These are phyloP conservation scores for Misopates orontium DNA, from an alignment of 257 asterid species.

Conservation along the genomic window DNA sequence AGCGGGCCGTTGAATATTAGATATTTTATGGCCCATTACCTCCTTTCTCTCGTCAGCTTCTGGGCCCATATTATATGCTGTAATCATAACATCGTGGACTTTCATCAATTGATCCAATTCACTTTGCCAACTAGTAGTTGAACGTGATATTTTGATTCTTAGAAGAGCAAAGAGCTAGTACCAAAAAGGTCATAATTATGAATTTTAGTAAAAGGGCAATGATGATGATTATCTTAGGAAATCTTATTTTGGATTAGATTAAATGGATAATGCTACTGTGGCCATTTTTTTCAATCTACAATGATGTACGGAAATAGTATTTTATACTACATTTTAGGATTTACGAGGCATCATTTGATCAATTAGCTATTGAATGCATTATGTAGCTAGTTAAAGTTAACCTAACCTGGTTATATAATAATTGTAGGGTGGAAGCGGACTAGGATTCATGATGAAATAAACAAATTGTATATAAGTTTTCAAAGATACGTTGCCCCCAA, in stretches of 20 bases:
- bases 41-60: conserved; percentile 27
- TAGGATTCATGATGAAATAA: too few relatives aligned
- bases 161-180: conserved; percentile 19
- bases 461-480: too few relatives aligned
- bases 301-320: conserved; percentile 24
- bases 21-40: conserved; percentile 49
- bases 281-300: conserved; percentile 29
- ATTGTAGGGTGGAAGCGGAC: too few relatives aligned
- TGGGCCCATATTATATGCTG: conserved; percentile 40
- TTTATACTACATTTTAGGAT: not conserved
- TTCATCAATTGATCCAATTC: not conserved
- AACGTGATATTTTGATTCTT: conserved; percentile 19
- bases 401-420: too few relatives aligned
- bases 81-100: conserved; percentile 42
- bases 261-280: conserved; percentile 1
- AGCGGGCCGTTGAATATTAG: conserved; percentile 42
- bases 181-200: not conserved
- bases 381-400: too few relatives aligned
- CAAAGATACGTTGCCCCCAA: too few relatives aligned
- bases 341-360: not conserved
- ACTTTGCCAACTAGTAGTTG: not conserved
- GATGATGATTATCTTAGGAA: conserved; percentile 12
- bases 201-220: conserved; percentile 7
- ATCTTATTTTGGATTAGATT: not conserved
- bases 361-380: not conserved